Evolutionary conservation across 2,329 filamentous ascomycete species (phyloP), one percentile per base, ranked within the genome.

Genomic region (Colletotrichum musae): DNA sequence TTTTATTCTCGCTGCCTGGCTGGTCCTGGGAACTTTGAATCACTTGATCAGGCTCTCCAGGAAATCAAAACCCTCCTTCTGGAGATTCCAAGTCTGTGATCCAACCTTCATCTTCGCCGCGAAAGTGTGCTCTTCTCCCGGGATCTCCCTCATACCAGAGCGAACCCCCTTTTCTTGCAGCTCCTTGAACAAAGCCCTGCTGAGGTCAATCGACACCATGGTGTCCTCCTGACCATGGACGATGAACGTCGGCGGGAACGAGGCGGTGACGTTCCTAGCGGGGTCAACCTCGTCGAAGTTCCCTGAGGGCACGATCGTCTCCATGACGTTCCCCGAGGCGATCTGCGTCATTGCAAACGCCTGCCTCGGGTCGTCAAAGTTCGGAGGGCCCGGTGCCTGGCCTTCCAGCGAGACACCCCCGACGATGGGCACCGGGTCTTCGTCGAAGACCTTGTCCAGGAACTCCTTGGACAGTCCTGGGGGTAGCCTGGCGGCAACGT

Each of bases 51-150:
- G 56, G 10, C 64, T 72, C 70, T 83, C 80, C 51, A 83, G 66
- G 64, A 83, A 83, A 56, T 83, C 80, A 71, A 84, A 84, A 5
- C 81, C 81, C 68, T 75, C 56, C 28, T 78, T 73, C 73, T 83
- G 81, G 43, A 81, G 66, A 50, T 77, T 70, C 77, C 77, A 79
- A 0, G 77, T 78, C 43, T 59, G 61, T 1, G 77, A 78, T 1
- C 80, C 81, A 62, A 81, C 80, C 67, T 77, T 68, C 81, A 84
- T 84, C 67, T 75, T 79, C 3, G 77, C 78, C 0, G 80, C 80
- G 75, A 84, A 84, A 2, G 81, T 83, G 70, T 84, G 82, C n/a
- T 77, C 80, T 66, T 84, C 82, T 5, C 74, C 80, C 0, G 78
- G 79, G 7, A 83, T 77, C 65, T 81, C 80, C 10, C 74, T 73